Conservation (phyloP, 345 rosid species). For the Eucalyptus grandis region DNA sequence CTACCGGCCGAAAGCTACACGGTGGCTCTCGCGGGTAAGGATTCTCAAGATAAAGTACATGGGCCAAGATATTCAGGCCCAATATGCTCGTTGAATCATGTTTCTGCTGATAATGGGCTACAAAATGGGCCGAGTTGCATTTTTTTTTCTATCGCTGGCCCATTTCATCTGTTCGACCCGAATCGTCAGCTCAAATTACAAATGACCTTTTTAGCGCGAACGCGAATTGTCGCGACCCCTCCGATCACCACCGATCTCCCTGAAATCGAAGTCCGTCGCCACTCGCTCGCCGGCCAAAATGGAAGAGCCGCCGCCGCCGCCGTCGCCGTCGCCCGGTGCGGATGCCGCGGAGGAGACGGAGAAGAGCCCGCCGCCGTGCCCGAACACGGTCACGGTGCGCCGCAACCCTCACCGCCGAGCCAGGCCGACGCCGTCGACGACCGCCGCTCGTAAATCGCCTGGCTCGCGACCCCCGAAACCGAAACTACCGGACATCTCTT, state of each 20-base stretch:
- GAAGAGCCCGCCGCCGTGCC: slow-evolving; percentile 28
- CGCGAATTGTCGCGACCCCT: background rate
- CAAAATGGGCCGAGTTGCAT: background rate
- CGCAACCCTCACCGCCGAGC: slow-evolving; percentile 77
- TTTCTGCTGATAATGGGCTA: background rate
- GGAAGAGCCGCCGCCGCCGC: background rate
- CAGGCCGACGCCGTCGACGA: slow-evolving; percentile 37
- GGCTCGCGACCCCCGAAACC: background rate
- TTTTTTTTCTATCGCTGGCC: background rate
- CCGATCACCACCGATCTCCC: background rate
- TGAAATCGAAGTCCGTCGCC: background rate
- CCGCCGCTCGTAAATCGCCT: background rate
- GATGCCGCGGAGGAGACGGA: background rate
- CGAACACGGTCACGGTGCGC: slow-evolving; percentile 43
- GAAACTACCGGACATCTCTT: slow-evolving; percentile 15
- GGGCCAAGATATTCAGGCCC: background rate
- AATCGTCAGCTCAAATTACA: background rate
- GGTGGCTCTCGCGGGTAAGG: background rate
- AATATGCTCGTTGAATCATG: background rate
- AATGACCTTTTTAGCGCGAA: background rate
- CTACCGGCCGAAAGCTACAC: background rate
- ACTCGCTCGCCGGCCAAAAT: background rate
- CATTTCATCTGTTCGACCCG: background rate
- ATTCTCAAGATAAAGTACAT: background rate
- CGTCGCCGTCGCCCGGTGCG: background rate